A percentile compares a stretch with the other conserved stretches of the same genome.
phyloP scores from a whole-genome alignment of 2,329 filamentous ascomycete genomes.

The Colletotrichum sp. region DNA sequence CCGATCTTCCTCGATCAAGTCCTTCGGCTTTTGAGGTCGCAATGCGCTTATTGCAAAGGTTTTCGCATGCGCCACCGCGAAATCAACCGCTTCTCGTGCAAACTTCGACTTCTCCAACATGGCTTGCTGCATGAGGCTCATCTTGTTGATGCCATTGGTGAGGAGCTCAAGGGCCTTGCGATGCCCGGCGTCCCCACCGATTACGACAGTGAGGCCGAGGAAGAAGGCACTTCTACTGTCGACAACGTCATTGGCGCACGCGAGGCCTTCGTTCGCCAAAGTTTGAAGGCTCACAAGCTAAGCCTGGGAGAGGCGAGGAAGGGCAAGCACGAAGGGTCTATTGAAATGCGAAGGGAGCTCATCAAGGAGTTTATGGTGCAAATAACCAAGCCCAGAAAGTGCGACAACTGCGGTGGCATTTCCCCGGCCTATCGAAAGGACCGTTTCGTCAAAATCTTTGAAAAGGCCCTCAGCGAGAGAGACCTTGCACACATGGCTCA shows the following conservation, averaged over 20 bases:
- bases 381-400: conserved; percentile 73
- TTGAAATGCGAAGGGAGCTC: conserved; percentile 75
- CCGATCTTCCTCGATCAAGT: conserved; percentile 96
- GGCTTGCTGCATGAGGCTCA: conserved; percentile 77
- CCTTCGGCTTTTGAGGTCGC: conserved; percentile 81
- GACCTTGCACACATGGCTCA: conserved; percentile 80
- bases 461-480: conserved; percentile 77
- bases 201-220: conserved; percentile 65
- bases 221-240: conserved; percentile 62
- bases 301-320: conserved; percentile 55
- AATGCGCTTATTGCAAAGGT: conserved; percentile 90
- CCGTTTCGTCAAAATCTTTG: conserved; percentile 90
- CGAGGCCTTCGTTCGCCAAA: conserved; percentile 73
- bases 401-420: conserved; percentile 70
- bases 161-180: conserved; percentile 50
- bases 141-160: conserved; percentile 58
- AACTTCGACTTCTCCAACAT: conserved; percentile 83
- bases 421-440: conserved; percentile 90
- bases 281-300: conserved; percentile 66
- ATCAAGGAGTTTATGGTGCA: conserved; percentile 83
- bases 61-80: conserved; percentile 80
- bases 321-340: conserved; percentile 83
- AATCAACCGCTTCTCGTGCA: conserved; percentile 81
- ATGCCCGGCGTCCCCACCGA: conserved; percentile 38
- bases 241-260: conserved; percentile 58